Base-by-base conservation (phyloP, 2,329 filamentous ascomycete genomes). In the Colletotrichum gloeosporioides region DNA sequence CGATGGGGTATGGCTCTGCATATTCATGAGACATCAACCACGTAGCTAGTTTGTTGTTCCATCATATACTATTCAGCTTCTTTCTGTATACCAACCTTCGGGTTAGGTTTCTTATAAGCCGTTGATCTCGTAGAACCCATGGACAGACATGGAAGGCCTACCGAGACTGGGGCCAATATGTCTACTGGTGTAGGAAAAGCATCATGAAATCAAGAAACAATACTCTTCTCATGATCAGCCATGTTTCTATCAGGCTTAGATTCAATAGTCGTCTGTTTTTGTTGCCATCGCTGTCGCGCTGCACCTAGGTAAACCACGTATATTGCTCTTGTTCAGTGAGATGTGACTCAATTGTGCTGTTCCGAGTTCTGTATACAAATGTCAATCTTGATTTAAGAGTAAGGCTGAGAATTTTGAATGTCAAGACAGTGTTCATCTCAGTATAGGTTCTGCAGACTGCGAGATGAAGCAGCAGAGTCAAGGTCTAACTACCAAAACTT, bases 21-120 rank as follows among this genome's bases (percentile, higher is more conserved):
- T 13, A 13, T 34, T 6, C 10, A 34, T 13, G 4, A 34, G 5
- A 13, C 32, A 6, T 9, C 31, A 34, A 34, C 10, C 32, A 34
- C 32, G 31, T 31, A 8, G 31, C 3, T 10, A 31, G 8, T 31
- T 3, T 10, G 10, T 31, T 10, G 8, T 8, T 39, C 1, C 8
- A 5, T 39, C 8, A 0, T 39, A 1, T 39, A 10, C 3, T 12
- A 0, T 1, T 44, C 2, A 44, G 18, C 18, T 49, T n/a, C 1
- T n/a, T 49, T 49, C 39, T n/a, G 1, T 49, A 0, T 12, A 49
- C 39, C 12, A 3, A 49, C 0, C 8, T 5, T 12, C 9, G 0
- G 8, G 18, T 6, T 12, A 0, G n/a, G 18, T 18, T n/a, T n/a
- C 3, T n/a, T 6, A 4, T 49, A 12, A 6, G 39, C 18, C 9